Base-by-base conservation (phyloP, 1,139 yeast genomes). In the Magnusiomyces paraingens region DNA sequence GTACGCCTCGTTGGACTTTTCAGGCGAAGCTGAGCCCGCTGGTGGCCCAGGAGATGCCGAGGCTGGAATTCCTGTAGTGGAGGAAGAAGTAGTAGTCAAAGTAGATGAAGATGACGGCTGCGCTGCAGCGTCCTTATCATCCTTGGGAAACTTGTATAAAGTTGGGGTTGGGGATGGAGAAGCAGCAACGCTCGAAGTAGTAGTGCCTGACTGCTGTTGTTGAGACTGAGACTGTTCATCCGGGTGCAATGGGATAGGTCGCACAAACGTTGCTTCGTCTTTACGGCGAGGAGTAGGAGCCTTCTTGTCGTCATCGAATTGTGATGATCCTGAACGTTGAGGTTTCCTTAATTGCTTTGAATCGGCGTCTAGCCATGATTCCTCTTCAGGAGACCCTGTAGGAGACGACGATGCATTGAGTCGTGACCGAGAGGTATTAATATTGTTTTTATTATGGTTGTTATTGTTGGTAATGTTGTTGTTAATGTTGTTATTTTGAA, bases 151-250 rank as follows among this genome's bases (percentile, higher is more conserved):
- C 41, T 10, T 32, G 29, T 17, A 40, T 22, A 8, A 20, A 14
- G 17, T 46, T 21, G 21, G 49, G 49, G 40, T 46, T 46, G 22
- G 32, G 40, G 15, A 21, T 29, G 52, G 44, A 43, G 26, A 15
- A 35, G 35, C 29, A 42, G n/a, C 41, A 48, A 10, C 52, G 48
- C 20, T 47, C 43, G 12, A 26, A 45, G 20, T 49, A 35, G 29
- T 36, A n/a, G 26, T 14, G 41, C 32, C 35, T 15, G 32, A 26
- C 32, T 26, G 32, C 35, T 18, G 17, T 35, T 46, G 36, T 35
- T 46, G 36, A n/a, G 11, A 17, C 26, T 12, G 22, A 32, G 49
- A 45, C 51, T 36, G 50, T 26, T 38, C 18, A 10, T 22, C 15
- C 10, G 42, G 39, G 18, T 45, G 40, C 21, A 45, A n/a, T 2